These are phyloP conservation scores for Penicillium decumbens DNA, from an alignment of 2,329 filamentous ascomycete species.

Conservation along the genomic window DNA sequence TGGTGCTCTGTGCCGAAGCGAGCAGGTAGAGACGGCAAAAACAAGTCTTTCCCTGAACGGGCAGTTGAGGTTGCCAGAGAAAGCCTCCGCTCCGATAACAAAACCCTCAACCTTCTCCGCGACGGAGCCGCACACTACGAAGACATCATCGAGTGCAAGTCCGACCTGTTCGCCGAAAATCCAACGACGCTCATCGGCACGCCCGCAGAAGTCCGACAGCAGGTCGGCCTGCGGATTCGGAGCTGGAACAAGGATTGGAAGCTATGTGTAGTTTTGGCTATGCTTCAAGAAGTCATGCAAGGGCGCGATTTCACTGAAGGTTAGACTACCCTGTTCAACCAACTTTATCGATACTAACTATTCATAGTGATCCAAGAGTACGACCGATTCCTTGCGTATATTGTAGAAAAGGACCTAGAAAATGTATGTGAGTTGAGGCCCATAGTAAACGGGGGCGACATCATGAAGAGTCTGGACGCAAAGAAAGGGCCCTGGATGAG, in stretches of 20 bases:
- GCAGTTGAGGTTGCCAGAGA: slow-evolving; percentile 65
- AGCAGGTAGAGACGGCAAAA: slow-evolving; percentile 37
- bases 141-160: slow-evolving; percentile 61
- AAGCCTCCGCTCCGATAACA: slow-evolving; percentile 75
- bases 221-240: slow-evolving; percentile 34
- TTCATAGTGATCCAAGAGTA: slow-evolving; percentile 49
- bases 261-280: slow-evolving; percentile 36
- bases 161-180: slow-evolving; percentile 27
- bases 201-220: slow-evolving; percentile 34
- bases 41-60: slow-evolving; percentile 55
- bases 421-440: slow-evolving; percentile 55
- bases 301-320: slow-evolving; percentile 30
- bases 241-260: slow-evolving; percentile 40
- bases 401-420: slow-evolving; percentile 49
- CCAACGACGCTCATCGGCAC: slow-evolving; percentile 15
- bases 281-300: slow-evolving; percentile 39
- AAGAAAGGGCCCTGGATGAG: slow-evolving; percentile 79
- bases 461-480: slow-evolving; percentile 62
- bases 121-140: slow-evolving; percentile 59
- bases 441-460: slow-evolving; percentile 68
- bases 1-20: slow-evolving; percentile 56
- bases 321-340: slow-evolving; percentile 16
- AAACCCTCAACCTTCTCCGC: slow-evolving; percentile 62
- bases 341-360: slow-evolving; percentile 5
- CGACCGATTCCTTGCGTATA: slow-evolving; percentile 49